Conservation (phyloP, 208 protist species). For the Trypanosoma theileri region DNA sequence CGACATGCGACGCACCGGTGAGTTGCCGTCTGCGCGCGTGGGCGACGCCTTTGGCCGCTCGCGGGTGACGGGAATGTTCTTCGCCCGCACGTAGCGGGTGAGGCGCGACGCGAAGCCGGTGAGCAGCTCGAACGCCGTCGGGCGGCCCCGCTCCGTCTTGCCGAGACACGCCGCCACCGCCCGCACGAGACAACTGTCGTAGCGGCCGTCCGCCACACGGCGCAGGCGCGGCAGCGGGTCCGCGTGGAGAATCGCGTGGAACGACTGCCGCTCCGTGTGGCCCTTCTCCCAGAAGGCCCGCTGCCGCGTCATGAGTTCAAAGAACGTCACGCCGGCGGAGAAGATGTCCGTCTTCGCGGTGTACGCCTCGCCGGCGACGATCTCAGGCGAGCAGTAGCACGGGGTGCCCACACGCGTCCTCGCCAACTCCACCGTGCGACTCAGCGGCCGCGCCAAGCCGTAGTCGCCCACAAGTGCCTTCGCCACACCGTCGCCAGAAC, state of each 20-base stretch:
- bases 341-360: conserved; percentile 93
- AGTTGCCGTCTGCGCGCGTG: conserved; percentile 1
- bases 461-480: conserved; percentile 85
- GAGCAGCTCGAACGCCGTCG: conserved; percentile 60
- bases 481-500: conserved; percentile 12
- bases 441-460: conserved; percentile 80
- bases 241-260: conserved; percentile 44
- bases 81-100: conserved; percentile 31
- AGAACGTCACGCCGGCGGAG: conserved; percentile 87
- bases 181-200: conserved; percentile 41
- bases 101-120: conserved; percentile 41
- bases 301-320: conserved; percentile 75
- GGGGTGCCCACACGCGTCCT: conserved; percentile 87
- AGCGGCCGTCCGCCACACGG: conserved; percentile 20
- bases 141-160: conserved; percentile 56
- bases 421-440: conserved; percentile 59
- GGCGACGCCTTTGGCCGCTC: conserved; percentile 15
- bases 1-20: conserved; percentile 13
- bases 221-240: conserved; percentile 64
- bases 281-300: conserved; percentile 64
- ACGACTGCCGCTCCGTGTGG: conserved; percentile 55
- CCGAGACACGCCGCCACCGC: conserved; percentile 51
- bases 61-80: conserved; percentile 44
- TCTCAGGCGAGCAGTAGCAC: conserved; percentile 93
- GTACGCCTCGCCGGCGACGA: conserved; percentile 87